Evolutionary conservation across 2,329 filamentous ascomycete species (phyloP).

Genomic region (Fragosphaeria purpurea): DNA sequence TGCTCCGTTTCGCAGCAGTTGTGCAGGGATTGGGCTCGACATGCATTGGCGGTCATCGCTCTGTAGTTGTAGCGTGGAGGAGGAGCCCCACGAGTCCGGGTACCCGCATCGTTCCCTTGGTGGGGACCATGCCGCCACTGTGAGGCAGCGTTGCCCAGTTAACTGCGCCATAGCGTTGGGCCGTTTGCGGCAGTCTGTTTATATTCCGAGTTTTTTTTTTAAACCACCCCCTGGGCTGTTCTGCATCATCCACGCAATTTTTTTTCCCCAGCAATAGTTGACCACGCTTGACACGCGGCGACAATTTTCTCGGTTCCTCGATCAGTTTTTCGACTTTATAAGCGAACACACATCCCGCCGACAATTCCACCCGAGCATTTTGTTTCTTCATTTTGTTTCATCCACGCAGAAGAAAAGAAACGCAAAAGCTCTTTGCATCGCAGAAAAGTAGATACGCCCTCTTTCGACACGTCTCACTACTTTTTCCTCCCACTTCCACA

Average conservation of each 20-base stretch:
- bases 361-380: not conserved
- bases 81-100: too few species aligned
- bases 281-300: too few species aligned
- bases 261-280: too few species aligned
- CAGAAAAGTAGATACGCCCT: not conserved
- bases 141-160: slow-evolving; percentile 7
- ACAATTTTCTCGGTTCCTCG: too few species aligned
- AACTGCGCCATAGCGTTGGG: not conserved
- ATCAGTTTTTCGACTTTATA: too few species aligned
- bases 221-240: not conserved
- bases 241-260: not conserved
- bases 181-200: slow-evolving; percentile 10
- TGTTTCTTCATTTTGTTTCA: not conserved
- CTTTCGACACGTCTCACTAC: not conserved
- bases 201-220: not conserved
- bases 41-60: not conserved
- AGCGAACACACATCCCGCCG: too few species aligned
- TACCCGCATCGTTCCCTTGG: not conserved
- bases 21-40: not conserved
- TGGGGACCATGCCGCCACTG: slow-evolving; percentile 6
- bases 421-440: too few species aligned
- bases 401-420: too few species aligned
- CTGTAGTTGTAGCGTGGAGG: too few species aligned
- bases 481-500: not conserved
- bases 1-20: not conserved